A percentile compares a stretch with the other conserved stretches of the same genome.
phyloP scores from a whole-genome alignment of 1,284 basidiomycete species.

The Apiotrichum porosum region DNA sequence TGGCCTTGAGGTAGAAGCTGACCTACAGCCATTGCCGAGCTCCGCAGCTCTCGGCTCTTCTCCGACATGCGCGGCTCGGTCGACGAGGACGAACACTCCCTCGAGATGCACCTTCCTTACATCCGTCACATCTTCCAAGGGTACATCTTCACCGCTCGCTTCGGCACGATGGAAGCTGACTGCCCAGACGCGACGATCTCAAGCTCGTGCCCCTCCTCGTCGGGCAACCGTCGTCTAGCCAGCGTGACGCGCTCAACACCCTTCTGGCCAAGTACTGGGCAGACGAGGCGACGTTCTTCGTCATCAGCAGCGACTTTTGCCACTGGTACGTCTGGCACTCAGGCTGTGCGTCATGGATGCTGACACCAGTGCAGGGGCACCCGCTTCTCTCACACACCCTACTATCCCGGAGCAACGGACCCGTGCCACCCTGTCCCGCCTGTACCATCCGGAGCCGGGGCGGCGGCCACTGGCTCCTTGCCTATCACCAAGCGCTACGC shows the following conservation, averaged over 20 bases:
- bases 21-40: conserved; percentile 60
- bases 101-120: conserved; percentile 97
- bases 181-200: conserved; percentile 56
- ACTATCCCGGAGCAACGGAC: conserved; percentile 65
- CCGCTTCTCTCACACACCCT: conserved; percentile 85
- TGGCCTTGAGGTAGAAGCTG: not conserved
- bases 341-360: not conserved
- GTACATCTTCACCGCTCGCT: too few relatives aligned
- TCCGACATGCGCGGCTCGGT: conserved; percentile 60
- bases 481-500: not conserved
- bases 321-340: conserved; percentile 66
- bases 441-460: conserved; percentile 21
- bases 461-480: conserved; percentile 56
- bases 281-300: conserved; percentile 72
- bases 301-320: conserved; percentile 95
- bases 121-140: conserved; percentile 78
- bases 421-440: conserved; percentile 52
- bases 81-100: conserved; percentile 93
- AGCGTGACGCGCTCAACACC: conserved; percentile 62
- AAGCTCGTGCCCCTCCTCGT: conserved; percentile 86
- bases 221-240: conserved; percentile 65
- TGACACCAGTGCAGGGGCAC: conserved; percentile 61
- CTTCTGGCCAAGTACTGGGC: conserved; percentile 75
- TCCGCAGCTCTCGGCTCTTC: conserved; percentile 68
- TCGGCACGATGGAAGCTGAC: not conserved